Evolutionary conservation across 306 rosid species (phyloP).

Genomic region (Rubus idaeus): DNA sequence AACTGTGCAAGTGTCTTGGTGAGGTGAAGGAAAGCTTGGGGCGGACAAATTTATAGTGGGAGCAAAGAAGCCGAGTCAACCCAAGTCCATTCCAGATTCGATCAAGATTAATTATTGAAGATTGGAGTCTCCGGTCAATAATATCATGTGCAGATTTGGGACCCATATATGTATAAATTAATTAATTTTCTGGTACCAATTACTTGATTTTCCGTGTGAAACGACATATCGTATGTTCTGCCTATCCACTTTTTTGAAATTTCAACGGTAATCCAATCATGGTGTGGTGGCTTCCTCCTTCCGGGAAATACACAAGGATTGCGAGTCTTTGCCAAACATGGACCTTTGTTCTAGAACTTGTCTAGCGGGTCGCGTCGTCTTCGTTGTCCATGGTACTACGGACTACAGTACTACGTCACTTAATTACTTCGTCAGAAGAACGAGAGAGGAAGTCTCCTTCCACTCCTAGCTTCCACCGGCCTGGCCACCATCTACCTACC

Average conservation of each 20-base stretch:
- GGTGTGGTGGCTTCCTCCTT: background rate
- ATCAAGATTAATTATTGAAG: background rate
- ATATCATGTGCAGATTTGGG: constrained; percentile 1
- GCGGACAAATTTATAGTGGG: background rate
- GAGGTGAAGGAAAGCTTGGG: background rate
- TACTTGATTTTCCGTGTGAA: background rate
- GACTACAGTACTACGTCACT: background rate
- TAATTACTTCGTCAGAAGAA: background rate
- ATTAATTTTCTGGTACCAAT: background rate
- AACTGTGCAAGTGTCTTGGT: background rate
- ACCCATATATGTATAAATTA: background rate
- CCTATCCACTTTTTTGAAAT: too few relatives aligned
- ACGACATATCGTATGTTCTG: background rate
- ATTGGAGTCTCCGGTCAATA: constrained; percentile 11
- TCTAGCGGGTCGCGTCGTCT: background rate
- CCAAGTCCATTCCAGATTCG: background rate
- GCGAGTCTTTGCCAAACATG: background rate
- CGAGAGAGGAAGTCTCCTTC: background rate
- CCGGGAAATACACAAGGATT: background rate
- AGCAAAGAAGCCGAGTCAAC: background rate
- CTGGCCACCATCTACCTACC: background rate
- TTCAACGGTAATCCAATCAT: background rate
- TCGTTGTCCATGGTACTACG: background rate
- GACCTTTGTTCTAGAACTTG: background rate
- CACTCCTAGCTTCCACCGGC: background rate